Conservation (phyloP, 1,139 yeast species). For the Fermentozyma sake region DNA sequence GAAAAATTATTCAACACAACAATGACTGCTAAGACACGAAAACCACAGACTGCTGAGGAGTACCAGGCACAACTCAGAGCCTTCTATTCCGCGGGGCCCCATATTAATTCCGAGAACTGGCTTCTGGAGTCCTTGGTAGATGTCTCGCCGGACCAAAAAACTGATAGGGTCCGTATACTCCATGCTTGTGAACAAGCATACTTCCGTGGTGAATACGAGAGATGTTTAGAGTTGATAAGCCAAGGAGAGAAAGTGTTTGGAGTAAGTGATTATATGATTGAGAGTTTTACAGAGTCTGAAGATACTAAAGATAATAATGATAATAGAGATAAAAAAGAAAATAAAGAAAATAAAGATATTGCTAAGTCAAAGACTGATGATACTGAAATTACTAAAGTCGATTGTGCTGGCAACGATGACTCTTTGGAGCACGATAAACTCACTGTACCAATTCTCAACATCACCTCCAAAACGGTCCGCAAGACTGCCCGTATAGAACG, state of each 20-base stretch:
- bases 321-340: background rate
- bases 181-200: slow-evolving; percentile 50
- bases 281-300: background rate
- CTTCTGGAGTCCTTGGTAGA: slow-evolving; percentile 21
- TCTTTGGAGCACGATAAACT: no score
- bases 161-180: slow-evolving; percentile 31
- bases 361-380: slow-evolving; percentile 20
- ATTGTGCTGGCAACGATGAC: no score
- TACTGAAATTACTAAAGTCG: slow-evolving; percentile 10
- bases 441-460: no score
- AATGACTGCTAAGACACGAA: slow-evolving; percentile 23
- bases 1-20: no score
- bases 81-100: slow-evolving; percentile 49
- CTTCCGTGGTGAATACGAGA: slow-evolving; percentile 38
- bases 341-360: slow-evolving; percentile 11
- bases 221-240: slow-evolving; percentile 36
- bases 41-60: slow-evolving; percentile 56
- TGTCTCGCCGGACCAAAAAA: slow-evolving; percentile 17
- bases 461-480: slow-evolving; percentile 20
- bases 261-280: slow-evolving; percentile 15
- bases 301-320: background rate
- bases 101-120: slow-evolving; percentile 45
- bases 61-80: slow-evolving; percentile 40
- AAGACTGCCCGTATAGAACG: slow-evolving; percentile 38
- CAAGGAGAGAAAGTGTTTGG: slow-evolving; percentile 27